Conservation (phyloP, 768 basidiomycete genomes). For the Leccinellum luteum region DNA sequence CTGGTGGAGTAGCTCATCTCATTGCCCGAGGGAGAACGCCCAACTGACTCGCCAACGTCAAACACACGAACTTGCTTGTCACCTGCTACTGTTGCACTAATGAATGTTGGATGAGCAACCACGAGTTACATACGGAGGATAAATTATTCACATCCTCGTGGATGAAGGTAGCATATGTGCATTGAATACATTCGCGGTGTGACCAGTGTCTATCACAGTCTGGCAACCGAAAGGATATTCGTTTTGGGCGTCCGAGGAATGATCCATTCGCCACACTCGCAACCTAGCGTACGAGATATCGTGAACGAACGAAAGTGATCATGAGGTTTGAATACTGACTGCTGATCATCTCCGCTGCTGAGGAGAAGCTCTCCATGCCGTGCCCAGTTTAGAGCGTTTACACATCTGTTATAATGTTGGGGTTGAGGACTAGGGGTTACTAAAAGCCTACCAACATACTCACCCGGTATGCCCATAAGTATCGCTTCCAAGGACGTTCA, state of each 20-base stretch:
- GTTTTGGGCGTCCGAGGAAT: slow-evolving; percentile 30
- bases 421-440: background rate
- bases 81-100: slow-evolving; percentile 68
- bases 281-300: slow-evolving; percentile 41
- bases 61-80: slow-evolving; percentile 78
- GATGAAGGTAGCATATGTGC: slow-evolving; percentile 77
- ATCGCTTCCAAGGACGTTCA: slow-evolving; percentile 68
- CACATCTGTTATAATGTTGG: slow-evolving; percentile 50
- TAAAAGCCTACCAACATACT: slow-evolving; percentile 8
- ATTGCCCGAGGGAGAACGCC: slow-evolving; percentile 36
- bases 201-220: slow-evolving; percentile 74
- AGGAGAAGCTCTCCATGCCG: slow-evolving; percentile 61
- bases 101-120: slow-evolving; percentile 6
- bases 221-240: slow-evolving; percentile 67
- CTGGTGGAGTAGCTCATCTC: slow-evolving; percentile 46
- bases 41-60: slow-evolving; percentile 52
- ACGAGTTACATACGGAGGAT: slow-evolving; percentile 12
- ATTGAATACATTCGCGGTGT: slow-evolving; percentile 83
- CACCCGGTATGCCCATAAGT: slow-evolving; percentile 69
- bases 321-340: slow-evolving; percentile 37
- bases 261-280: slow-evolving; percentile 75
- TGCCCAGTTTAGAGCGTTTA: slow-evolving; percentile 77
- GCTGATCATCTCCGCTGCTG: slow-evolving; percentile 73
- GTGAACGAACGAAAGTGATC: background rate
- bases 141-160: slow-evolving; percentile 62